Base-by-base conservation (phyloP, 2,329 filamentous ascomycete genomes). In the Fusarium equiseti region DNA sequence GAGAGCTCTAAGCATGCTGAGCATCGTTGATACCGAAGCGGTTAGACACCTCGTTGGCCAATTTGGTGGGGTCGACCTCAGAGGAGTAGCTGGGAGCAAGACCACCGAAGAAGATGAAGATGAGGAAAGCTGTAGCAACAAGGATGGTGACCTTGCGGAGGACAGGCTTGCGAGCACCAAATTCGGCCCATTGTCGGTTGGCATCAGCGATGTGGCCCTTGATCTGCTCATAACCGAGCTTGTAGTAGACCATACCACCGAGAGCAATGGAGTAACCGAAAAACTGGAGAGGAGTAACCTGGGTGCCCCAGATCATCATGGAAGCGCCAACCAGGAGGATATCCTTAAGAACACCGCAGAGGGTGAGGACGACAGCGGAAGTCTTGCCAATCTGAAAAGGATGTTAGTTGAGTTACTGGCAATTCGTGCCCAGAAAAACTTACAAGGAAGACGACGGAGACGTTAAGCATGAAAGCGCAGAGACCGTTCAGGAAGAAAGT, bases 301-400 rank as follows among this genome's bases (percentile, higher is more conserved):
- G 88, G 69, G 92, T 92, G 74, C 89, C 88, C 91, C 92, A 95
- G 80, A 95, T 92, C 72, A 92, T 81, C 89, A 95, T 94, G 67
- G 92, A 94, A 48, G 91, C 91, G 56, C 86, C 84, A 64, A 96
- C 93, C 53, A 96, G 90, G 76, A 96, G 87, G 63, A 96, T 93
- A 81, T 96, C 93, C 87, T 95, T 96, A 70, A 96, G 89, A 42
- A 96, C 92, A 84, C 93, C 93, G 78, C 92, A 95, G 49, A 96
- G 91, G 32, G 93, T 96, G 77, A 96, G 90, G 75, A 95, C 91
- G 58, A 96, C 90, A 55, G 92, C 93, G 2, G 92, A 95, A 18
- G 93, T 95, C 85, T 92, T 95, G 84, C 93, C 93, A 78, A 96
- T 95, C 92, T 95, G 72, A 48, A 35, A 6, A n/a, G n/a, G 3